Conservation (phyloP, 2,329 filamentous ascomycete genomes). For the Colletotrichum sp. region DNA sequence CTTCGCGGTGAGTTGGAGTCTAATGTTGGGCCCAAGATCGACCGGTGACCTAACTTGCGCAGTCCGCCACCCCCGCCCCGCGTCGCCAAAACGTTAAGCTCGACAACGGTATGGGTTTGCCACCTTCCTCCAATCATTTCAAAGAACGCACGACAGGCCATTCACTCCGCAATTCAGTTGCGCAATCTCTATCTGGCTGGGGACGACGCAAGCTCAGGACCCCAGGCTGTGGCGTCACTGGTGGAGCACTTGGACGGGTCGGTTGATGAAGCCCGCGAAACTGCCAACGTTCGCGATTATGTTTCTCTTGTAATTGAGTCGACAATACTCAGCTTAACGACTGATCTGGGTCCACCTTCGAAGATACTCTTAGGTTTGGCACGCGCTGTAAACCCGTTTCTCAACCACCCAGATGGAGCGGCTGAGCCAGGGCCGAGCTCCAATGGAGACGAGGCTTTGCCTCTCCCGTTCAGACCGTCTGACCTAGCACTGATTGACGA, state of each 20-base stretch:
- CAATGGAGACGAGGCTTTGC: background rate
- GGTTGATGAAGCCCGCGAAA: background rate
- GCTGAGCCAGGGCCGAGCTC: background rate
- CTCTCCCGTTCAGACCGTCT: slow-evolving; percentile 1
- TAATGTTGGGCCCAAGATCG: background rate
- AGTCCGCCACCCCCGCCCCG: slow-evolving; percentile 12
- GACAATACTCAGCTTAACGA: background rate
- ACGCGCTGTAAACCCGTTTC: slow-evolving; percentile 17
- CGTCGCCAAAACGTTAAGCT: slow-evolving; percentile 11
- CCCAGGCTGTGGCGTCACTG: background rate
- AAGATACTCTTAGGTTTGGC: slow-evolving; percentile 8
- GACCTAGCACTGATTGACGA: slow-evolving; percentile 13
- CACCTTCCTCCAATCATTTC: slow-evolving; percentile 22
- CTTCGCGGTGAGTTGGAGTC: background rate
- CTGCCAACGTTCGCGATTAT: slow-evolving; percentile 20
- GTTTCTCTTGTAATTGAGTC: slow-evolving; percentile 9
- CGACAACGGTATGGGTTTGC: slow-evolving; percentile 12
- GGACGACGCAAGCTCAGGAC: background rate
- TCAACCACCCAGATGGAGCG: background rate
- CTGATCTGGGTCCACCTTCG: background rate
- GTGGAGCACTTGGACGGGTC: background rate
- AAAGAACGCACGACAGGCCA: background rate
- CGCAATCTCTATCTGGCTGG: slow-evolving; percentile 12
- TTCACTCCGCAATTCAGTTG: slow-evolving; percentile 1
- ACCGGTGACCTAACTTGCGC: background rate